A percentile compares a stretch with the other conserved stretches of the same genome.
Conservation (phyloP, 2,329 filamentous ascomycete genomes). For the Talaromyces sp. region DNA sequence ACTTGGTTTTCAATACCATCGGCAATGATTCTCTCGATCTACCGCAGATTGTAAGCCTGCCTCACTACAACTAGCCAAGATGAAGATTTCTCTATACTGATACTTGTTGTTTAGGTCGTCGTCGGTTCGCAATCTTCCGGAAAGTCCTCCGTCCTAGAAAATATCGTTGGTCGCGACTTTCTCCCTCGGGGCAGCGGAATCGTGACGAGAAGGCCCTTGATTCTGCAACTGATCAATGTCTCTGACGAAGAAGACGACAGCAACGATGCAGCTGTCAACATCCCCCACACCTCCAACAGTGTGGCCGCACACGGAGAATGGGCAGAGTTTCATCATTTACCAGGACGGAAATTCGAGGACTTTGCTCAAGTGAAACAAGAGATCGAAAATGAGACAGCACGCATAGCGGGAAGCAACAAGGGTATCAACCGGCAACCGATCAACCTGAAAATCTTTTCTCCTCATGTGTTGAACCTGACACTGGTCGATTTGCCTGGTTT, state of each 20-base stretch:
- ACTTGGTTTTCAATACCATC: constrained; percentile 99
- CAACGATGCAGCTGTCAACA: constrained; percentile 61
- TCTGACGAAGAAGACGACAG: constrained; percentile 68
- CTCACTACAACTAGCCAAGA: background rate
- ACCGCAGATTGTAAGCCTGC: constrained; percentile 81
- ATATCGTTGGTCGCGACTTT: constrained; percentile 97
- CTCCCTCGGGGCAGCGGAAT: constrained; percentile 94
- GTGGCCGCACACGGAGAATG: constrained; percentile 68
- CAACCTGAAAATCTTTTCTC: constrained; percentile 97
- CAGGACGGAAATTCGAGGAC: constrained; percentile 82
- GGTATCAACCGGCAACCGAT: constrained; percentile 97
- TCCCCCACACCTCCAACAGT: constrained; percentile 74
- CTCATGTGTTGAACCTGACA: constrained; percentile 92
- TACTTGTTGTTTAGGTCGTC: constrained; percentile 66
- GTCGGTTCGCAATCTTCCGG: constrained; percentile 97
- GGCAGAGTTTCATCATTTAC: constrained; percentile 96
- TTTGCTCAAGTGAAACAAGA: constrained; percentile 92
- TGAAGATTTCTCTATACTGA: constrained; percentile 1
- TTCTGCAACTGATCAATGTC: constrained; percentile 97
- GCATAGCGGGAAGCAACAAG: constrained; percentile 95
- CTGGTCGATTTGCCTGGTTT: constrained; percentile 92
- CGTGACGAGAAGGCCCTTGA: constrained; percentile 88
- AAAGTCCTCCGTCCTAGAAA: constrained; percentile 97
- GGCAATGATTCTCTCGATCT: constrained; percentile 97
- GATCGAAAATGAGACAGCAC: constrained; percentile 93